Percentiles rank a stretch among this genome's conserved stretches.
phyloP scores from a whole-genome alignment of 2,329 filamentous ascomycete species.

The Alternaria rosae region DNA sequence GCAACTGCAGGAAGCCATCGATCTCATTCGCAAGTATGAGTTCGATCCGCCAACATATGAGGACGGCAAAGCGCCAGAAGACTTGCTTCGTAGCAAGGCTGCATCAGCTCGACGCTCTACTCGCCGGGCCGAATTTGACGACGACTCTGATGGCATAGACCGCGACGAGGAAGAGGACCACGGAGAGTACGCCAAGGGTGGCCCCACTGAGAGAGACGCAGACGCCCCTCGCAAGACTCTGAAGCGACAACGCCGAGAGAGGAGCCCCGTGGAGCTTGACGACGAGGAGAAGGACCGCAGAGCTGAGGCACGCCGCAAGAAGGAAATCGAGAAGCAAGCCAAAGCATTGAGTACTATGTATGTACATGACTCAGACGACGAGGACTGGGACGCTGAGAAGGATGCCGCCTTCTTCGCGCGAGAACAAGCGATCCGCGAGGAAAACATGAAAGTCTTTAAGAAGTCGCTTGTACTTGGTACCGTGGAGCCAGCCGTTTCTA shows the following conservation, averaged over 20 bases:
- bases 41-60: slow-evolving; percentile 80
- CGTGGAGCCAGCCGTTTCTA: slow-evolving; percentile 39
- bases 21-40: slow-evolving; percentile 78
- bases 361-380: slow-evolving; percentile 86
- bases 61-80: slow-evolving; percentile 75
- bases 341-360: slow-evolving; percentile 86
- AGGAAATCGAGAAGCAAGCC: slow-evolving; percentile 76
- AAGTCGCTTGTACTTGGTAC: slow-evolving; percentile 54
- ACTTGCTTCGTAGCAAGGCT: slow-evolving; percentile 78
- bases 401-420: slow-evolving; percentile 78
- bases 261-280: slow-evolving; percentile 65
- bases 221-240: slow-evolving; percentile 63
- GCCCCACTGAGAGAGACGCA: slow-evolving; percentile 65
- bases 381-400: slow-evolving; percentile 80
- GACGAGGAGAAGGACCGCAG: slow-evolving; percentile 67
- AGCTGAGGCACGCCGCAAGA: slow-evolving; percentile 67
- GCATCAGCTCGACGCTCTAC: slow-evolving; percentile 51
- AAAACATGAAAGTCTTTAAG: slow-evolving; percentile 59
- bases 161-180: slow-evolving; percentile 61
- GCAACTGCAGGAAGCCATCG: slow-evolving; percentile 72
- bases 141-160: slow-evolving; percentile 69
- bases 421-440: slow-evolving; percentile 72
- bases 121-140: slow-evolving; percentile 69
- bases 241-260: slow-evolving; percentile 66
- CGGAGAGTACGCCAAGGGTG: slow-evolving; percentile 72